Base-by-base conservation (phyloP, 1,284 basidiomycete genomes). In the Inonotus obliquus region DNA sequence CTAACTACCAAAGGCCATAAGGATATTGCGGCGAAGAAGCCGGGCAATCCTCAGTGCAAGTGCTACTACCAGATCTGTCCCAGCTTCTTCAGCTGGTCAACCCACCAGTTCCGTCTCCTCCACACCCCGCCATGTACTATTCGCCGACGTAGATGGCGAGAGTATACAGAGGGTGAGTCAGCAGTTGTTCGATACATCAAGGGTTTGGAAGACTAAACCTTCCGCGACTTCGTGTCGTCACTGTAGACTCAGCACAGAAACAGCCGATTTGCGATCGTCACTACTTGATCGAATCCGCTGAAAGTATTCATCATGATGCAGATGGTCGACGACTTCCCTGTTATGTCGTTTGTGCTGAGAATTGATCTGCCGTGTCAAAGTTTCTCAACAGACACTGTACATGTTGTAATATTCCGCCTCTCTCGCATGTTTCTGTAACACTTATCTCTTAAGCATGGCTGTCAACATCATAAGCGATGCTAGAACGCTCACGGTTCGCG, bases 241-340 rank as follows among this genome's bases (percentile, higher is more conserved):
- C 75, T 98, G 52, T 96, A 87, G 83, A 67, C 76, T 98, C 25
- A 95, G 92, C 70, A 82, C 84, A 5, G 92, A 93, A 72, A 96
- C 96, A 92, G 85, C 96, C 37, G 87, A 89, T 35, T 86, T 95
- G 84, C 86, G 73, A n/a, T 21, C 32, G 10, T 39, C 53, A n/a
- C 9, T 61, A 10, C 10, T 61, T 17, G 56, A 64, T 19, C 14
- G 57, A 60, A 29, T 59, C 55, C 10, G 27, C 25, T 11, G 61
- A 65, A 47, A 65, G 53, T 49, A 21, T 53, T 17, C n/a, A n/a
- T n/a, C n/a, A n/a, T n/a, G n/a, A n/a, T n/a, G n/a, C n/a, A n/a
- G n/a, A n/a, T n/a, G n/a, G n/a, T n/a, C n/a, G n/a, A n/a, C n/a
- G n/a, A n/a, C n/a, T n/a, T n/a, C n/a, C n/a, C n/a, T n/a, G n/a